Conservation (phyloP, 257 asterid genomes). For the Nicotiana tomentosiformis region DNA sequence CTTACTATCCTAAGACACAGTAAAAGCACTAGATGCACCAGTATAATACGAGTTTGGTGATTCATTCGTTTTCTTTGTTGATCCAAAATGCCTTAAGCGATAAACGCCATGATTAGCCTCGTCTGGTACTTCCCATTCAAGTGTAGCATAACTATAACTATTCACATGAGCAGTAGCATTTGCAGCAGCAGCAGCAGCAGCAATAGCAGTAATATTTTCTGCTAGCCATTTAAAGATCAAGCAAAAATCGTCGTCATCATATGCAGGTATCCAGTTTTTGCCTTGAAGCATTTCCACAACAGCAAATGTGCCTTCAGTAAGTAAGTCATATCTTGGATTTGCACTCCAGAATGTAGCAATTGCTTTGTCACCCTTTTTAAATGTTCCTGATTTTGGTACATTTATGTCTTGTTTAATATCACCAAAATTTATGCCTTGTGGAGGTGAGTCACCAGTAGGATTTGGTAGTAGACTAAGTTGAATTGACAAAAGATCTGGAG, state of each 20-base stretch:
- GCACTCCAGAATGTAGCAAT: conserved; percentile 54
- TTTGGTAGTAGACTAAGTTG: conserved; percentile 36
- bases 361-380: conserved; percentile 26
- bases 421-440: conserved; percentile 41
- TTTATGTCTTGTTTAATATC: conserved; percentile 38
- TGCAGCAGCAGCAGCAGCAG: background rate
- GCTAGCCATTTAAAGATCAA: conserved; percentile 44
- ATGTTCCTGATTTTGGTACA: conserved; percentile 5
- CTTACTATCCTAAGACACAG: conserved; percentile 8
- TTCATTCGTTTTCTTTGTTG: conserved; percentile 28
- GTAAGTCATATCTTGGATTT: conserved; percentile 48
- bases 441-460: conserved; percentile 49
- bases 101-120: conserved; percentile 27
- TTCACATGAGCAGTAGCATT: background rate
- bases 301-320: conserved; percentile 49
- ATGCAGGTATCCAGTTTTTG: conserved; percentile 29
- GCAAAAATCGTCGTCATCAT: conserved; percentile 53
- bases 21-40: conserved; percentile 48
- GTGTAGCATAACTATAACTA: conserved; percentile 33
- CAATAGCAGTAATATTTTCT: background rate
- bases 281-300: conserved; percentile 41
- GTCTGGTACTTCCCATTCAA: conserved; percentile 55
- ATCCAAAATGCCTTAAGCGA: conserved; percentile 45
- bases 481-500: conserved; percentile 48
- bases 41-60: conserved; percentile 33